phyloP scores from a whole-genome alignment of 257 asterid species.

The Forsythia viridissima region DNA sequence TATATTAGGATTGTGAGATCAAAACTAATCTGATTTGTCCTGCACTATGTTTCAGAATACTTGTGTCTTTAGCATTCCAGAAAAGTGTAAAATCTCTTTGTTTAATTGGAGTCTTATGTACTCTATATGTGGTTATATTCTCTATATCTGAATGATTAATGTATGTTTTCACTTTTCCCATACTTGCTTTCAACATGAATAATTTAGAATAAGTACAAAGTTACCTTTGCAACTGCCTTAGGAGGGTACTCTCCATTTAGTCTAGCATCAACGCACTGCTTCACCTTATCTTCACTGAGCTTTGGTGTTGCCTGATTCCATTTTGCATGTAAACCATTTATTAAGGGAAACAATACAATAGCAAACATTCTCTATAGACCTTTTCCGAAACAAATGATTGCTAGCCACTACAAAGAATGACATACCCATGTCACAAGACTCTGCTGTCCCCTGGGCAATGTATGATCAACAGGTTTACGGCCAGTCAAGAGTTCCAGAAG shows the following conservation, averaged over 20 bases:
- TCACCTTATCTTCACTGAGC: constrained; percentile 73
- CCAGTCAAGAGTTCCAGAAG: constrained; percentile 81
- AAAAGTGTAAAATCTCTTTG: neutral
- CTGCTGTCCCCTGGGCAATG: constrained; percentile 78
- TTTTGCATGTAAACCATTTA: constrained; percentile 16
- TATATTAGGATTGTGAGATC: neutral
- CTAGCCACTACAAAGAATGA: constrained; percentile 5
- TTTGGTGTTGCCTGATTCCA: constrained; percentile 71
- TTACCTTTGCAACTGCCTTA: constrained; percentile 81
- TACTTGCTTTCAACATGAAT: neutral
- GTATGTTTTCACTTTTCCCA: neutral
- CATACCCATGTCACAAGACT: constrained; percentile 84
- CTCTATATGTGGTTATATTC: too few relatives aligned
- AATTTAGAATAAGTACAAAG: neutral
- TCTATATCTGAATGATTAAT: too few relatives aligned
- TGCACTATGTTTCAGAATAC: neutral
- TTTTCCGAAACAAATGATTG: neutral
- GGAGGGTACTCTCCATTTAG: constrained; percentile 64
- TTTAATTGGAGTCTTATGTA: too few relatives aligned
- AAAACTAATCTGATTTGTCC: neutral
- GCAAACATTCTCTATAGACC: neutral
- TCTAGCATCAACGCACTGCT: constrained; percentile 69
- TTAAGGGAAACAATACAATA: neutral
- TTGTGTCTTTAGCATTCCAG: neutral
- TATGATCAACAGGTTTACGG: constrained; percentile 78